Evolutionary conservation across 2,329 filamentous ascomycete genomes (phyloP), one percentile per base, ranked within the genome.

Genomic region (Parastagonospora nodorum): DNA sequence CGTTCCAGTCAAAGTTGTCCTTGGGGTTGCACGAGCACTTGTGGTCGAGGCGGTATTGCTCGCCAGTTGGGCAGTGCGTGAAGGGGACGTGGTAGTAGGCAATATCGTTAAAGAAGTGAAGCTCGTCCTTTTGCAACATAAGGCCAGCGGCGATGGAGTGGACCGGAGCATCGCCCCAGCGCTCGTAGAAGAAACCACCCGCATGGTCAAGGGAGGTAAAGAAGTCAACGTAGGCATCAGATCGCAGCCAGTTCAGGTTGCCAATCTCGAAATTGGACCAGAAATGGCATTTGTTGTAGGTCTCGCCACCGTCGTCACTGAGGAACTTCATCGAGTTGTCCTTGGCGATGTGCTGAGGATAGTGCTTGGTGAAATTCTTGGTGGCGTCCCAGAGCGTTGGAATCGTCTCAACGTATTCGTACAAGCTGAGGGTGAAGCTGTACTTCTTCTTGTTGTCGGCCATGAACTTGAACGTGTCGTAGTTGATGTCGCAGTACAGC

Each of bases 191-290:
- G 84, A 99, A 99, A 57, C 94, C 94, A 58, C 94, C 94, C 45
- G 96, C 92, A 62, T 84, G 80, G 75, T 99, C 94, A 28, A 99
- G 85, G 5, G 86, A 83, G 43, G 92, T 85, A 69, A 99, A 99
- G 79, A 86, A 99, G 76, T 97, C 93, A 38, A 88, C 78, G 77
- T 99, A 99, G 16, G 89, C 83, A 72, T 92, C 81, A 60, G 90
- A 94, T 59, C 94, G 88, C 47, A 99, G 84, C 92, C 94, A 99
- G 68, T 95, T 84, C 33, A 99, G 82, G 76, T 88, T 95, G 59
- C 93, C 94, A 63, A 99, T 88, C 75, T 99, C 94, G 64, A 99
- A 99, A 81, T 99, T 99, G 69, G 93, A 97, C 94, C 94, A 99
- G 74, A 99, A 97, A 75, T 99, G 94, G 79, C 94, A 99, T 74